Conservation (phyloP, 2,329 filamentous ascomycete species). For the Alternaria alternata region DNA sequence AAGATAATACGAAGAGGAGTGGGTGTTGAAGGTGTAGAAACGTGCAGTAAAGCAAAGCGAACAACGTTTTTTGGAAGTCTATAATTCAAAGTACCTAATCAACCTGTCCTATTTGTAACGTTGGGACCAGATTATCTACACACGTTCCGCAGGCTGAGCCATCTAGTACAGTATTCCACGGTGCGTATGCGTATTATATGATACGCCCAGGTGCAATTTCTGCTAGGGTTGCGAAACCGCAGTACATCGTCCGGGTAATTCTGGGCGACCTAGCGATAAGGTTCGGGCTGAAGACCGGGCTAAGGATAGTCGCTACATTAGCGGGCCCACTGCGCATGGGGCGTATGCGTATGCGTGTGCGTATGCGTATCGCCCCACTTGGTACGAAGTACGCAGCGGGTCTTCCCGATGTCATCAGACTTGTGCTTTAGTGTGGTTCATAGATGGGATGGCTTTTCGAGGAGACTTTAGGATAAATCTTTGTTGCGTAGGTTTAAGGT, state of each 20-base stretch:
- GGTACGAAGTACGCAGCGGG: no score
- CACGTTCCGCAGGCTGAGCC: neutral
- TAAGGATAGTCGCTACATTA: no score
- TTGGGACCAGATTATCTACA: no score
- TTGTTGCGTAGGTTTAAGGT: no score
- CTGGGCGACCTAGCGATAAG: neutral
- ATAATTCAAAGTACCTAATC: neutral
- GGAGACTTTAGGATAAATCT: rapidly evolving
- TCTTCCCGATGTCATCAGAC: no score
- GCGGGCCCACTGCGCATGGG: neutral
- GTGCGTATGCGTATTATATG: slow-evolving; percentile 4
- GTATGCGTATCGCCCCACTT: neutral
- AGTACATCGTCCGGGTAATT: neutral
- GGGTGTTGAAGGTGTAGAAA: no score
- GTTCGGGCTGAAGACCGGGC: neutral
- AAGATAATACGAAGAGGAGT: no score
- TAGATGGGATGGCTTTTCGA: no score
- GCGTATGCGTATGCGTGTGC: slow-evolving; percentile 5
- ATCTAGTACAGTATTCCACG: neutral
- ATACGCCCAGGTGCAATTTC: neutral
- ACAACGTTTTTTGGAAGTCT: neutral
- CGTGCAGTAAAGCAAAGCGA: no score
- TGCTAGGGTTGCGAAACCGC: neutral
- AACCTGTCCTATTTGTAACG: neutral
- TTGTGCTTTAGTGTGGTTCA: no score